These are phyloP conservation scores for Ophiostoma novo-ulmi DNA, from an alignment of 2,329 filamentous ascomycete genomes.

Conservation along the genomic window DNA sequence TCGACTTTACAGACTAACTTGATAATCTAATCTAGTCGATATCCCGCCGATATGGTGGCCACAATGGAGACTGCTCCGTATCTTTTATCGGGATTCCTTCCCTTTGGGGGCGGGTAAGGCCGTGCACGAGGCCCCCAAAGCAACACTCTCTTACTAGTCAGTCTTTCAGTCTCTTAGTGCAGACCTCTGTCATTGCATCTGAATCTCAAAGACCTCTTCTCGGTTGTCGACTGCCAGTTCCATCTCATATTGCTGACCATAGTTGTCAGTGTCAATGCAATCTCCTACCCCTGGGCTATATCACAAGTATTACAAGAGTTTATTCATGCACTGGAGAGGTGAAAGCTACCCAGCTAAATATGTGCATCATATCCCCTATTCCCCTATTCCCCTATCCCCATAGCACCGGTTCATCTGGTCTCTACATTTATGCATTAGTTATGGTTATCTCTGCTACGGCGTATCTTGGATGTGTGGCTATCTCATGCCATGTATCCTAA, in stretches of 20 bases:
- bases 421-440: background rate
- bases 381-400: no score
- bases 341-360: background rate
- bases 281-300: background rate
- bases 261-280: background rate
- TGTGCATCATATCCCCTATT: background rate
- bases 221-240: background rate
- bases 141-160: background rate
- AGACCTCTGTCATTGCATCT: background rate
- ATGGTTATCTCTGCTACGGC: background rate
- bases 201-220: no score
- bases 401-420: background rate
- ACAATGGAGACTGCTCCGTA: background rate
- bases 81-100: constrained; percentile 1
- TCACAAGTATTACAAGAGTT: background rate
- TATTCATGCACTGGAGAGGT: background rate
- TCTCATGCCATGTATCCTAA: background rate
- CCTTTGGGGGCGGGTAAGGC: constrained; percentile 2
- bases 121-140: background rate
- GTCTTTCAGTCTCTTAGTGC: background rate
- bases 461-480: background rate
- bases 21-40: background rate
- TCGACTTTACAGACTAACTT: background rate
- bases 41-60: background rate
- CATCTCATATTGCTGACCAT: background rate